phyloP scores from a whole-genome alignment of 352 stramenopile genomes.

The Globisporangium paroecandrum region DNA sequence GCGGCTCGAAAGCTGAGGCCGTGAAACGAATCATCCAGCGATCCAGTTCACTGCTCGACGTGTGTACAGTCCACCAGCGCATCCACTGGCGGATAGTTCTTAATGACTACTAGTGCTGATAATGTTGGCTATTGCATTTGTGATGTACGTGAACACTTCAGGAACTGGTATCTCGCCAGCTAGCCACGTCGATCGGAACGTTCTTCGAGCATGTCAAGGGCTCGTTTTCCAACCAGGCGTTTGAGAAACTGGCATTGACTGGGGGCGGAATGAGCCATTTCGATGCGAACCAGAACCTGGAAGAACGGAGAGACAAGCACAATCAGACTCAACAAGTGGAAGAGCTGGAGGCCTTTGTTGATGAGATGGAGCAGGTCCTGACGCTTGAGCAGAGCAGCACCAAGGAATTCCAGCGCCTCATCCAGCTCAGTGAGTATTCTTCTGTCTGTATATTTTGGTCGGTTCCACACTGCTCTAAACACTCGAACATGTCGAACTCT shows the following conservation, averaged over 20 bases:
- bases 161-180: slow-evolving; percentile 37
- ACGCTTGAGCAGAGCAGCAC: slow-evolving; percentile 12
- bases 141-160: slow-evolving; percentile 3
- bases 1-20: slow-evolving; percentile 15
- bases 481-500: background rate
- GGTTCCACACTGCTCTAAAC: background rate
- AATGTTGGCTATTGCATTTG: background rate
- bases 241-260: slow-evolving; percentile 7
- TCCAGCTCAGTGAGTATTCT: slow-evolving; percentile 13
- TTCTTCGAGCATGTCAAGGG: slow-evolving; percentile 36
- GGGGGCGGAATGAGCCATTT: background rate
- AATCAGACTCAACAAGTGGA: background rate
- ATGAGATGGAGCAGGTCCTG: slow-evolving; percentile 10
- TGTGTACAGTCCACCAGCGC: slow-evolving; percentile 5
- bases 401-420: slow-evolving; percentile 15
- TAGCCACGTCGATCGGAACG: slow-evolving; percentile 28
- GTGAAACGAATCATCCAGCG: slow-evolving; percentile 23
- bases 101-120: background rate
- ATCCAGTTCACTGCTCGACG: slow-evolving; percentile 35
- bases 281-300: background rate
- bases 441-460: background rate
- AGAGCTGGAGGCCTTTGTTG: background rate
- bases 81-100: background rate
- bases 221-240: slow-evolving; percentile 26
- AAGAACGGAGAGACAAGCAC: background rate